These are phyloP conservation scores for Hypsizygus marmoreus DNA, from an alignment of 768 basidiomycete genomes.

Conservation along the genomic window DNA sequence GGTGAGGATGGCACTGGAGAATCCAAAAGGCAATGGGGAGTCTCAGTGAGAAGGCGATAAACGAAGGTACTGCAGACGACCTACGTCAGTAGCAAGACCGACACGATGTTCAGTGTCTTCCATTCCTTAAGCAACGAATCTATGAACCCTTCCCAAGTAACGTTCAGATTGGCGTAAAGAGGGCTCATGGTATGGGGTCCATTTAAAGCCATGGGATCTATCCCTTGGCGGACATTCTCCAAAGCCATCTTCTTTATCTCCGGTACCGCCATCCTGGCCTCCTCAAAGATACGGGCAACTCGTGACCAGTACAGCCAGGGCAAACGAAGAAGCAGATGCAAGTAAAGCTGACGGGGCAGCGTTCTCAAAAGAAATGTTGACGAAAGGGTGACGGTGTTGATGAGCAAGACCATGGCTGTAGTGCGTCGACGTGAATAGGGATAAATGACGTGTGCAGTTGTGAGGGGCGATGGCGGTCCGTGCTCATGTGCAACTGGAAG, in stretches of 20 bases:
- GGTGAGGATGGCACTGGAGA: slow-evolving; percentile 70
- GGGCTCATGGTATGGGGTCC: too few species aligned
- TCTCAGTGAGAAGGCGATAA: too few species aligned
- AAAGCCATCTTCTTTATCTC: slow-evolving; percentile 54
- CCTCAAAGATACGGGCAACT: slow-evolving; percentile 67
- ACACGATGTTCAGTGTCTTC: slow-evolving; percentile 76
- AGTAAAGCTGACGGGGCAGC: slow-evolving; percentile 33
- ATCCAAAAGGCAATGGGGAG: too few species aligned
- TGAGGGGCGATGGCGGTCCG: too few species aligned
- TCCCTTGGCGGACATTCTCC: too few species aligned
- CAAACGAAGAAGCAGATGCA: slow-evolving; percentile 52
- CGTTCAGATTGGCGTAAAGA: slow-evolving; percentile 1
- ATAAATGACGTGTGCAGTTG: neutral
- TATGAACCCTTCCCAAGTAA: slow-evolving; percentile 71
- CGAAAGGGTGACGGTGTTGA: neutral
- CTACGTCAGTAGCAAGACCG: slow-evolving; percentile 56
- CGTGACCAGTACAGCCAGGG: slow-evolving; percentile 71
- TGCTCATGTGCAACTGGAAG: too few species aligned
- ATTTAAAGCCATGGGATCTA: too few species aligned
- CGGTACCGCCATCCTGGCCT: slow-evolving; percentile 61
- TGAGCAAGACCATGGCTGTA: too few species aligned
- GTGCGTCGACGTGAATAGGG: neutral
- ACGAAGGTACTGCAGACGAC: too few species aligned
- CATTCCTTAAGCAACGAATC: slow-evolving; percentile 68
- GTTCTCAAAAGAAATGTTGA: slow-evolving; percentile 25